Conservation (phyloP, 768 basidiomycete genomes). For the Suillus decipiens region DNA sequence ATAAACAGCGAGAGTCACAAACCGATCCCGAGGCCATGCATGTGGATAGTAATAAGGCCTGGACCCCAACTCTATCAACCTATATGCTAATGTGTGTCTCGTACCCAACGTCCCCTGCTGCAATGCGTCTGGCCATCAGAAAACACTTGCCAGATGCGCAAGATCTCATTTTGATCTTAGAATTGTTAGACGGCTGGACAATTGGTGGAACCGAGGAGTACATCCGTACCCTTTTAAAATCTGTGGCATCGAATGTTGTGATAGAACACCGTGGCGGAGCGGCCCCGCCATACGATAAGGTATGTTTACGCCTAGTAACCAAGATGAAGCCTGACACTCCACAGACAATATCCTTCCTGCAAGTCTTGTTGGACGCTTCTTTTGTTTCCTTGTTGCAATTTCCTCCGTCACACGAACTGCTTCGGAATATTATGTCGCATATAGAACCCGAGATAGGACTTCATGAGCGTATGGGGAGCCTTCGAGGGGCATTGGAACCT, state of each 20-base stretch:
- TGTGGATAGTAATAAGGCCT: conserved; percentile 33
- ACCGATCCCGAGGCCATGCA: conserved; percentile 33
- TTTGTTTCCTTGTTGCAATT: conserved; percentile 68
- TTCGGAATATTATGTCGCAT: conserved; percentile 50
- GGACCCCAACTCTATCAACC: conserved; percentile 36
- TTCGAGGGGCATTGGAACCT: conserved; percentile 60
- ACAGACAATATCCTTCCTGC: conserved; percentile 62
- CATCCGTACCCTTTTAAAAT: conserved; percentile 8
- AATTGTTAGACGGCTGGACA: conserved; percentile 26
- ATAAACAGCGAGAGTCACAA: conserved; percentile 34
- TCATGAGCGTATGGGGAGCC: conserved; percentile 49
- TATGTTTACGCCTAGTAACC: conserved; percentile 49
- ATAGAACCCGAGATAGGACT: conserved; percentile 58
- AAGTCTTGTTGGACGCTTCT: conserved; percentile 69
- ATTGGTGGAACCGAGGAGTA: conserved; percentile 37
- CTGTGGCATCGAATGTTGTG: not conserved
- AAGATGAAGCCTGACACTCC: conserved; percentile 35
- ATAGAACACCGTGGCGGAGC: not conserved
- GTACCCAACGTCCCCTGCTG: conserved; percentile 41
- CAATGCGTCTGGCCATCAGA: conserved; percentile 46
- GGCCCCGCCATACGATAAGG: conserved; percentile 15
- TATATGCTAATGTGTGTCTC: conserved; percentile 41
- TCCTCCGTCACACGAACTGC: conserved; percentile 42
- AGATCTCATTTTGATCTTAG: conserved; percentile 40
- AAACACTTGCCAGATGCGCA: conserved; percentile 40